Evolutionary conservation across 345 rosid species (phyloP).

Genomic region (Eucalyptus polyanthemos): DNA sequence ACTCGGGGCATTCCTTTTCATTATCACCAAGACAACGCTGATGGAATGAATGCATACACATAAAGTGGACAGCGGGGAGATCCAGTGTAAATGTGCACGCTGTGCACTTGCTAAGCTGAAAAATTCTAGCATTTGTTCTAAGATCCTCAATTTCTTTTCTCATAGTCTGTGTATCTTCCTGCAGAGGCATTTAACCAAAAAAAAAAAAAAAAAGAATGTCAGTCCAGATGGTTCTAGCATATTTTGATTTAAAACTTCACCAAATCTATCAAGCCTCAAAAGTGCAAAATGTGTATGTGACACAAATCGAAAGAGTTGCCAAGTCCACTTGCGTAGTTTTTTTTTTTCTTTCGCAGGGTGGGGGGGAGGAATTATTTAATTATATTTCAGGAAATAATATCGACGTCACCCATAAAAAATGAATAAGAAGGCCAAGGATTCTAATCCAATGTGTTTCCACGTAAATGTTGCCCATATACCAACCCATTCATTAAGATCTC

Average conservation of each 20-base stretch:
- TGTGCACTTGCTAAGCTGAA: slow-evolving; percentile 99
- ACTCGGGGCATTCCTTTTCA: slow-evolving; percentile 93
- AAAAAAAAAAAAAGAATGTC: background rate
- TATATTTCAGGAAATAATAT: background rate
- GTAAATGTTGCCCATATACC: background rate
- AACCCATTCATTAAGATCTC: background rate
- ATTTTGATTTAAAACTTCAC: background rate
- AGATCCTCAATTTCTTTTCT: slow-evolving; percentile 94
- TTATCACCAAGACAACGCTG: slow-evolving; percentile 98
- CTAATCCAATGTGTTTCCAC: background rate
- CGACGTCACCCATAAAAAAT: background rate
- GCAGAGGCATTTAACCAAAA: background rate
- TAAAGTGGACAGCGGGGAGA: slow-evolving; percentile 95
- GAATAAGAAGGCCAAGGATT: background rate
- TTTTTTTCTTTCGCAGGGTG: background rate
- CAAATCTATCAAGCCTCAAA: background rate
- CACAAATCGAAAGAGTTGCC: background rate
- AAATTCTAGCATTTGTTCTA: slow-evolving; percentile 90
- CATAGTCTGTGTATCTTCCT: slow-evolving; percentile 79
- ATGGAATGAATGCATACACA: slow-evolving; percentile 99
- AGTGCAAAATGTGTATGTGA: background rate
- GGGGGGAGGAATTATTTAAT: background rate
- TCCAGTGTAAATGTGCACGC: slow-evolving; percentile 93
- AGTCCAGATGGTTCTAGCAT: background rate
- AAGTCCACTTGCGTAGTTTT: background rate